Percentiles rank a stretch among this genome's conserved stretches.
Evolutionary conservation across 164 flowering plant species (phyloP).

Genomic region (Liriodendron chinense): DNA sequence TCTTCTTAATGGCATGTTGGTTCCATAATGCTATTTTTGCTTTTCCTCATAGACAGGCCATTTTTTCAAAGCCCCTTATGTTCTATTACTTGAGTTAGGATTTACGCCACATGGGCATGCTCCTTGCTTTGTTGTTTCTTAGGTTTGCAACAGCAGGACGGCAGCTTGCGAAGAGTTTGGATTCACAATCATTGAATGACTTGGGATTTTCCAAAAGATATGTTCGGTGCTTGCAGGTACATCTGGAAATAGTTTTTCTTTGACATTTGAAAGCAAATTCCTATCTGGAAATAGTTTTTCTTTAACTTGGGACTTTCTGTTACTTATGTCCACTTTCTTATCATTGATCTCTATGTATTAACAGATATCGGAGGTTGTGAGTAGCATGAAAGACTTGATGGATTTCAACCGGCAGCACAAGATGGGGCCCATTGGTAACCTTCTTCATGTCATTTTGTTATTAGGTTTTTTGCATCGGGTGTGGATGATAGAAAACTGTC

Average conservation of each 20-base stretch:
- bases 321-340: background rate
- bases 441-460: background rate
- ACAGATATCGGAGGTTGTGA: slow-evolving; percentile 96
- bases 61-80: too few relatives aligned
- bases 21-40: background rate
- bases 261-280: background rate
- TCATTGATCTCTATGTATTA: slow-evolving; percentile 3
- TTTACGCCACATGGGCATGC: background rate
- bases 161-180: slow-evolving; percentile 79
- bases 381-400: slow-evolving; percentile 89
- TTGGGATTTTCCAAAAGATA: slow-evolving; percentile 96
- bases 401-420: slow-evolving; percentile 69
- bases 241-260: background rate
- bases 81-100: background rate
- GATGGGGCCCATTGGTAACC: slow-evolving; percentile 81
- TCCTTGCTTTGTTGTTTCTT: background rate
- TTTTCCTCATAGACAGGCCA: background rate
- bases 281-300: background rate
- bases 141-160: slow-evolving; percentile 92
- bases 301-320: background rate
- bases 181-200: slow-evolving; percentile 85
- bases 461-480: background rate
- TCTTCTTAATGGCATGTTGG: too few relatives aligned
- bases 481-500: background rate
- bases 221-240: slow-evolving; percentile 93